Base-by-base conservation (phyloP, 768 basidiomycete species). In the Tephrocybe sp. region DNA sequence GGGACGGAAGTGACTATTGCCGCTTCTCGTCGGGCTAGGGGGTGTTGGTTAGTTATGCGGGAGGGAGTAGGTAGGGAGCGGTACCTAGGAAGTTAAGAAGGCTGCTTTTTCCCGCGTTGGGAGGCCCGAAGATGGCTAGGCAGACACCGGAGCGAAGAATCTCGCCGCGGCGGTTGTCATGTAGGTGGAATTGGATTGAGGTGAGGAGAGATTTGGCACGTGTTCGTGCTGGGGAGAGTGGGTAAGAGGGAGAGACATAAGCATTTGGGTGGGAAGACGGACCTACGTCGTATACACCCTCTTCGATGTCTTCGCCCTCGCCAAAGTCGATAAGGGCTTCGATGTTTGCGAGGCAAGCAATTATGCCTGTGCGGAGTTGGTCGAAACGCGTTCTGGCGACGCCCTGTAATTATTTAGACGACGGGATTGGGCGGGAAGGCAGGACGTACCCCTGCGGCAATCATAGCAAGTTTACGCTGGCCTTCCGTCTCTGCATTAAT, bases 261-360 rank as follows among this genome's bases (percentile, higher is more conserved):
- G 18, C 32, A 5, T 9, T 18, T 22, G n/a, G 12, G 34, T 21
- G 28, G 38, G 40, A 27, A 19, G 9, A 35, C 66, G 4, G 47
- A 89, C 92, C 89, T 70, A 79, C 73, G 9, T 84, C 84, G 55
- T 81, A 84, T 16, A 92, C 83, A 8, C 78, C 84, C n/a, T 87
- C 87, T 60, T 94, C 92, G 32, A 95, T 79, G 28, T 91, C 89
- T 60, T 95, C 93, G 12, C 86, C 89, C 68, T 97, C 93, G 5
- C 91, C 91, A 65, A 95, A 97, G 64, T 96, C 93, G 46, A 97
- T 94, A 16, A 95, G 69, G 1, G 93, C 94, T 66, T 97, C 94
- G 4, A 92, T 74, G 53, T 84, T 77, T 9, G 93, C 84, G 18
- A 92, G 78, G 42, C 86, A 87, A 24, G 79, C 73, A 19, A 96